Base-by-base conservation (phyloP, 768 basidiomycete genomes). In the Panaeolus papilionaceus region DNA sequence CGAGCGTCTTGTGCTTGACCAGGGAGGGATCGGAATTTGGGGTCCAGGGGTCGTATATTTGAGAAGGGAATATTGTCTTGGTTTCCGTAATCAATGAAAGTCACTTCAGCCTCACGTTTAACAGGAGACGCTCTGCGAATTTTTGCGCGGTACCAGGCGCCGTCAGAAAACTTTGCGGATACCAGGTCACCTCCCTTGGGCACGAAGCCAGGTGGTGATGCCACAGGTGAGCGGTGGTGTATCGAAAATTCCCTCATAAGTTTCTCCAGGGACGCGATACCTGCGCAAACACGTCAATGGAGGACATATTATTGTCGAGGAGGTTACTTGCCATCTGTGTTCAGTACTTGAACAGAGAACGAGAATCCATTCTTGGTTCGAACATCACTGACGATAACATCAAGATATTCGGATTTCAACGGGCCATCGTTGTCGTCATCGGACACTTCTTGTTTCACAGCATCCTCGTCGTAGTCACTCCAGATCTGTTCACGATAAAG, bases 1-100 rank as follows among this genome's bases (percentile, higher is more conserved):
- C 94, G 91, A 28, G 97, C 96, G 47, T 99, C 97, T 67, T 95
- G 94, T 8, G 97, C 97, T 78, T 99, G 96, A 23, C 95, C 93
- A 38, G 94, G 90, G 9, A 99, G 85, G 9, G 91, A 85, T 71
- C 93, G 92, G 88, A 99, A 99, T 76, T 91, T 91, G 26, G 89
- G 80, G 72, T 98, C 96, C 61, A 99, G 86, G 3, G 96, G 96
- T 26, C 98, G 88, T 68, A 98, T 89, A 70, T 91, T 83, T n/a
- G 87, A 80, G 79, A 94, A 98, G 4, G 91, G 79, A 11, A 98
- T 83, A 1, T 86, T 92, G 74, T 97, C 95, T 78, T 96, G 93
- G 78, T 99, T 99, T 38, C 97, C 97, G 75, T 97, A 94, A 76
- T 94, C 92, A 71, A 98, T 96, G 81, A 98, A 98, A 8, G 91